phyloP scores from a whole-genome alignment of 768 basidiomycete genomes.

The Pleurotus salmoneostramineus region DNA sequence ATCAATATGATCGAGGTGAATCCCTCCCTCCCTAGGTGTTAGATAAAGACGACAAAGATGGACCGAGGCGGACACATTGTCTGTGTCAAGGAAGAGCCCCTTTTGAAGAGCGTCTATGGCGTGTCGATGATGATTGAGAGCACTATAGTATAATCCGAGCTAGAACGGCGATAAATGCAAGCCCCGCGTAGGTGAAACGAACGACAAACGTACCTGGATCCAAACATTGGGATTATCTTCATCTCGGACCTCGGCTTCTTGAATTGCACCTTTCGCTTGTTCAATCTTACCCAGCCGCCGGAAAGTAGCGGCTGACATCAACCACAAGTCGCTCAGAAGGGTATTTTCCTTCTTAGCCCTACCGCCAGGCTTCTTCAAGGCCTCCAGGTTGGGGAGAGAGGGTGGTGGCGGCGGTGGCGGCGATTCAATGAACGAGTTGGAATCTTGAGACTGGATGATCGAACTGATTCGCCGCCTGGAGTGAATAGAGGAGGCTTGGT shows the following conservation, averaged over 20 bases:
- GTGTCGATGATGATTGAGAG: slow-evolving; percentile 49
- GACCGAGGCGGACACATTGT: slow-evolving; percentile 74
- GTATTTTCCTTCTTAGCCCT: slow-evolving; percentile 56
- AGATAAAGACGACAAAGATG: slow-evolving; percentile 80
- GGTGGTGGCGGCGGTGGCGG: slow-evolving; percentile 40
- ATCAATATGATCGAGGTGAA: slow-evolving; percentile 51
- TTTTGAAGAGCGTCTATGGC: slow-evolving; percentile 82
- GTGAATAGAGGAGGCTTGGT: slow-evolving; percentile 83
- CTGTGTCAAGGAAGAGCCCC: slow-evolving; percentile 81
- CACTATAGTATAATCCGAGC: slow-evolving; percentile 73
- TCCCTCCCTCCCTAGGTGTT: slow-evolving; percentile 17
- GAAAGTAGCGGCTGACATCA: slow-evolving; percentile 94
- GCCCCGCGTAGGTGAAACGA: neutral
- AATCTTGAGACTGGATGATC: slow-evolving; percentile 33
- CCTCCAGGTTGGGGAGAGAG: slow-evolving; percentile 33
- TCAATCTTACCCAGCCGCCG: slow-evolving; percentile 85
- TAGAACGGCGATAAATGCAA: slow-evolving; percentile 22
- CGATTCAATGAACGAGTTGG: slow-evolving; percentile 29
- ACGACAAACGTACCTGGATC: slow-evolving; percentile 70
- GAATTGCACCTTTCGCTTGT: slow-evolving; percentile 85
- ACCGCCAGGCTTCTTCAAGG: slow-evolving; percentile 32
- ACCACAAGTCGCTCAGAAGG: slow-evolving; percentile 84
- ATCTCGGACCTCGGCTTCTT: slow-evolving; percentile 90
- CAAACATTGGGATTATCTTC: slow-evolving; percentile 87
- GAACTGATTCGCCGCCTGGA: slow-evolving; percentile 63